Conservation (phyloP, 2,329 filamentous ascomycete genomes). For the Xenosphaeropsis pyriputrescens region DNA sequence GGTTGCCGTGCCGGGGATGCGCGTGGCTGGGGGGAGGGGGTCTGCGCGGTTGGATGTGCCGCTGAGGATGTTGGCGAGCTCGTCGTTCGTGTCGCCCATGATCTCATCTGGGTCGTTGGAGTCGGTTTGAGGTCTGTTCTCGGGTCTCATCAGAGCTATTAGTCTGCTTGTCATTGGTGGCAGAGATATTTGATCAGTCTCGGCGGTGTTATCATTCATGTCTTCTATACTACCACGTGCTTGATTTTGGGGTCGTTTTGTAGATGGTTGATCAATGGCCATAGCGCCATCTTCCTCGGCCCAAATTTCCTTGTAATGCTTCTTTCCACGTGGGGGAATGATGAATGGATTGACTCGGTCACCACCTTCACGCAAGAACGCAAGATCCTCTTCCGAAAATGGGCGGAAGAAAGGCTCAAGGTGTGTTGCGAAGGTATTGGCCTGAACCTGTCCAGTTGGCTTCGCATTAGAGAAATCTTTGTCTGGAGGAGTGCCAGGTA, state of each 20-base stretch:
- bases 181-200: conserved; percentile 79
- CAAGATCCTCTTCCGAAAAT: conserved; percentile 84
- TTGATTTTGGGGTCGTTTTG: conserved; percentile 57
- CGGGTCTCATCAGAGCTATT: conserved; percentile 67
- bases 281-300: conserved; percentile 81
- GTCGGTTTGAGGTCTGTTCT: conserved; percentile 44
- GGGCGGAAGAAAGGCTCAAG: conserved; percentile 83
- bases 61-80: conserved; percentile 9
- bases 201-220: conserved; percentile 72
- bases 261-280: conserved; percentile 51
- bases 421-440: conserved; percentile 83
- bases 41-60: conserved; percentile 12
- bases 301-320: conserved; percentile 83
- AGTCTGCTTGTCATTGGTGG: conserved; percentile 76
- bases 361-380: conserved; percentile 79
- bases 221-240: conserved; percentile 75
- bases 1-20: conserved; percentile 62
- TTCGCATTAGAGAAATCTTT: conserved; percentile 94
- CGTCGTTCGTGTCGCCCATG: conserved; percentile 26
- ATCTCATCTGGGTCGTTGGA: conserved; percentile 39
- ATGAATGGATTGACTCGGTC: conserved; percentile 74
- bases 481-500: conserved; percentile 80
- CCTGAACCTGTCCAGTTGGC: conserved; percentile 85
- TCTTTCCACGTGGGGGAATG: conserved; percentile 72
- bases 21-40: conserved; percentile 52